phyloP scores from a whole-genome alignment of 495 filamentous ascomycete species.

The Bacidia rubella region DNA sequence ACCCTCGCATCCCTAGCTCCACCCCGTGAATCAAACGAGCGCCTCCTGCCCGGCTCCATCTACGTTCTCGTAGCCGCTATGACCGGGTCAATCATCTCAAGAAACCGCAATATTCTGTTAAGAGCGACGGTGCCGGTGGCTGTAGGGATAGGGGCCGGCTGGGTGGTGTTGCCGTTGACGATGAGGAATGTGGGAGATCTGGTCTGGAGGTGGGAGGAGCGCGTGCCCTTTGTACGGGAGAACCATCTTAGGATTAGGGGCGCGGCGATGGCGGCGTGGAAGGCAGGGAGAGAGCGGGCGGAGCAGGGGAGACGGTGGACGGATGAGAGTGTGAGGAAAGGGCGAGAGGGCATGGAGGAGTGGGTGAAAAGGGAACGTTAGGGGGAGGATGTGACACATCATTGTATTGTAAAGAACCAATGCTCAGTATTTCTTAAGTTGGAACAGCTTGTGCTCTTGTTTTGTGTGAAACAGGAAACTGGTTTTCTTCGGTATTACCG shows the following conservation, averaged over 20 bases:
- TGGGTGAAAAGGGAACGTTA: slow-evolving; percentile 83
- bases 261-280: slow-evolving; percentile 51
- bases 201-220: slow-evolving; percentile 80
- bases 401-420: too few species aligned
- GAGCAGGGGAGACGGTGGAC: slow-evolving; percentile 56
- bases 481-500: too few species aligned
- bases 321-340: slow-evolving; percentile 60
- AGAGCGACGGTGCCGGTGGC: slow-evolving; percentile 56
- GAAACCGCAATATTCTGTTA: slow-evolving; percentile 72
- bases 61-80: slow-evolving; percentile 88
- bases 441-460: background rate
- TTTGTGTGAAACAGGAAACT: too few species aligned
- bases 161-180: slow-evolving; percentile 59
- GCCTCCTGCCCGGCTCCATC: slow-evolving; percentile 68
- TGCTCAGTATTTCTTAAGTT: background rate
- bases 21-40: slow-evolving; percentile 64
- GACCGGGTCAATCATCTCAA: slow-evolving; percentile 76
- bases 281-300: slow-evolving; percentile 56
- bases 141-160: slow-evolving; percentile 60
- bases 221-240: slow-evolving; percentile 63
- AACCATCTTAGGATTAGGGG: slow-evolving; percentile 56
- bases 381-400: background rate
- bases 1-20: slow-evolving; percentile 82
- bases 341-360: slow-evolving; percentile 62
- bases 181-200: slow-evolving; percentile 76